phyloP scores from a whole-genome alignment of 805 yeast species.

The Wickerhamiella australiensis region DNA sequence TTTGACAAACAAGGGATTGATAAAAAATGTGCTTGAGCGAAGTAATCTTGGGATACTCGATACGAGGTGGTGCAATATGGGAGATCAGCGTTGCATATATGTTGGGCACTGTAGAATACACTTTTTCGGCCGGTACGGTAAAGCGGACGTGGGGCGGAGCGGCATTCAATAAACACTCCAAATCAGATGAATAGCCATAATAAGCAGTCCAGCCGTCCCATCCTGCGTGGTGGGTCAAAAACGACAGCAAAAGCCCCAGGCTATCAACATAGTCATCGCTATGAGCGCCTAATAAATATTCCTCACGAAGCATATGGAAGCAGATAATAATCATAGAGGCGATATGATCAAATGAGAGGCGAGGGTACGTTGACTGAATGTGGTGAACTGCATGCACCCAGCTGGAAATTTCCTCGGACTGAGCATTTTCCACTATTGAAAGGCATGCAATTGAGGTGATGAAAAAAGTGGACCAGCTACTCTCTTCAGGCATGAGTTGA shows the following conservation, averaged over 20 bases:
- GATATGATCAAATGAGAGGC: neutral
- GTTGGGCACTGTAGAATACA: slow-evolving; percentile 35
- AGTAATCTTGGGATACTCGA: neutral
- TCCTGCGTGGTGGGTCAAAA: slow-evolving; percentile 49
- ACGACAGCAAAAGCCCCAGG: slow-evolving; percentile 45
- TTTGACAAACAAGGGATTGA: slow-evolving; percentile 4
- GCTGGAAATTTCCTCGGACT: neutral
- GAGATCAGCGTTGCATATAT: slow-evolving; percentile 39
- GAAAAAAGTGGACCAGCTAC: slow-evolving; percentile 2
- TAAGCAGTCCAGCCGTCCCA: slow-evolving; percentile 64
- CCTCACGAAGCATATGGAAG: slow-evolving; percentile 70
- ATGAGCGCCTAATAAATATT: slow-evolving; percentile 45
- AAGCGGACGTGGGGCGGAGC: slow-evolving; percentile 23
- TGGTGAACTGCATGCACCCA: slow-evolving; percentile 2
- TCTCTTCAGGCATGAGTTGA: neutral
- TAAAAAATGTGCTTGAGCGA: slow-evolving; percentile 7
- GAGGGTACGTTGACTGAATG: neutral
- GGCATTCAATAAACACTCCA: neutral
- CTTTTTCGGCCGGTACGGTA: slow-evolving; percentile 6
- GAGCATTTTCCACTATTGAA: neutral
- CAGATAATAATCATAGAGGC: slow-evolving; percentile 43
- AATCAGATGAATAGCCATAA: slow-evolving; percentile 29
- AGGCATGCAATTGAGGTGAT: slow-evolving; percentile 3
- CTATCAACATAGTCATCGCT: slow-evolving; percentile 29
- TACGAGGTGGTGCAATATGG: slow-evolving; percentile 1